Evolutionary conservation across 1,284 basidiomycete genomes (phyloP).

Genomic region (Cutaneotrichosporon sp.): DNA sequence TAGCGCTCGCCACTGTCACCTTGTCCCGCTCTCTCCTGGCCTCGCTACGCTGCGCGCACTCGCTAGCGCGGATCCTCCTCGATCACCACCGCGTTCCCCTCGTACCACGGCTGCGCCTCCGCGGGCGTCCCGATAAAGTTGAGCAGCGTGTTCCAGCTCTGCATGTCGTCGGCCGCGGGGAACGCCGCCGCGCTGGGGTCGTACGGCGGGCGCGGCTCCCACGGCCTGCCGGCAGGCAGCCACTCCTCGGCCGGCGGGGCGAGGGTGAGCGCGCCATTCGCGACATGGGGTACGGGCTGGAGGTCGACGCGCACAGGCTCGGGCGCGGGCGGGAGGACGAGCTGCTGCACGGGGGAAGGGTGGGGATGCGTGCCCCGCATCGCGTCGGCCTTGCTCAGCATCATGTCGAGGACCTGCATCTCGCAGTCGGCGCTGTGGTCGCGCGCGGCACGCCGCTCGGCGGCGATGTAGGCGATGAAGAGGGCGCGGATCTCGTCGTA

Average conservation of each 20-base stretch:
- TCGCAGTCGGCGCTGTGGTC: slow-evolving; percentile 18
- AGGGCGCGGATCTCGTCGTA: slow-evolving; percentile 22
- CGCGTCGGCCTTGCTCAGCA: slow-evolving; percentile 22
- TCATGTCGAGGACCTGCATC: slow-evolving; percentile 27
- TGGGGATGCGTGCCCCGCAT: slow-evolving; percentile 1
- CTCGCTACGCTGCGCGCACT: neutral
- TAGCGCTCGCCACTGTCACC: too few species aligned
- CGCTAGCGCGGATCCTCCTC: slow-evolving; percentile 8
- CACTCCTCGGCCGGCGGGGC: slow-evolving; percentile 14
- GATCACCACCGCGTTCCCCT: slow-evolving; percentile 1
- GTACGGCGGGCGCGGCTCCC: slow-evolving; percentile 22
- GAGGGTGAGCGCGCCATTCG: slow-evolving; percentile 13
- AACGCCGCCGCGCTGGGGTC: slow-evolving; percentile 25
- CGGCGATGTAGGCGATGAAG: slow-evolving; percentile 16
- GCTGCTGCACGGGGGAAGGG: neutral
- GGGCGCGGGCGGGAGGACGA: neutral
- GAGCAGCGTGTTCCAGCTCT: slow-evolving; percentile 20
- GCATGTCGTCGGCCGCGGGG: slow-evolving; percentile 24
- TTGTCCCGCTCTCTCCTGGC: neutral
- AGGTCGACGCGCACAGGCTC: neutral
- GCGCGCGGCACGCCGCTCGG: slow-evolving; percentile 15
- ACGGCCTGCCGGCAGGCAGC: slow-evolving; percentile 10
- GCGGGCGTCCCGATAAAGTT: slow-evolving; percentile 19
- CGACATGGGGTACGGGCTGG: neutral
- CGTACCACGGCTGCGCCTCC: slow-evolving; percentile 15